Evolutionary conservation across 371 early-diverging fungal genomes (phyloP).

Genomic region (Haplosporangium sp.): DNA sequence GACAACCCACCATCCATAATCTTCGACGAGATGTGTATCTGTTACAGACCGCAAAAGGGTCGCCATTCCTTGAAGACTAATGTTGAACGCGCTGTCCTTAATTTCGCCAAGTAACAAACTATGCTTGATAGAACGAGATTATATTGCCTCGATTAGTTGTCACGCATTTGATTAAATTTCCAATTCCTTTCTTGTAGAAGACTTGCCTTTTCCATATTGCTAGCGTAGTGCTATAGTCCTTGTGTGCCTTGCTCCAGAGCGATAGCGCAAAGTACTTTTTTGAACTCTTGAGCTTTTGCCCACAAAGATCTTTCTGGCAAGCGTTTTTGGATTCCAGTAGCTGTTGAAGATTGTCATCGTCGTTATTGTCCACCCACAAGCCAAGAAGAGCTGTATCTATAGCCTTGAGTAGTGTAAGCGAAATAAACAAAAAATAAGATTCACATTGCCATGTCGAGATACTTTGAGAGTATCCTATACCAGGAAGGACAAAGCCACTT

Average conservation of each 20-base stretch:
- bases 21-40: constrained; percentile 60
- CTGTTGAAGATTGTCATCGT: constrained; percentile 55
- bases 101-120: constrained; percentile 67
- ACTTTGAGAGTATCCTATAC: not conserved
- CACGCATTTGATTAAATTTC: not conserved
- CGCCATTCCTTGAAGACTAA: constrained; percentile 63
- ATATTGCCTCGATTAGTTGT: not conserved
- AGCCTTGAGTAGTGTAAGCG: constrained; percentile 52
- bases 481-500: not conserved
- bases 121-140: not conserved
- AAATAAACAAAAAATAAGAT: not conserved
- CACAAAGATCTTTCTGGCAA: constrained; percentile 65
- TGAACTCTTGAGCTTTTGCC: constrained; percentile 37
- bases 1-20: constrained; percentile 73
- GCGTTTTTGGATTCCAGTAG: constrained; percentile 67
- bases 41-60: constrained; percentile 54
- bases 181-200: not conserved
- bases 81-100: constrained; percentile 64
- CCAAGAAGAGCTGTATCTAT: constrained; percentile 76
- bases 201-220: constrained; percentile 76
- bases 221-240: constrained; percentile 63
- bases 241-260: constrained; percentile 68
- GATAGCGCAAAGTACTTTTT: constrained; percentile 74
- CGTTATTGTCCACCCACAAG: constrained; percentile 63
- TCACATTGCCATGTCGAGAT: not conserved